Percentiles rank a stretch among this genome's conserved stretches.
Conservation (phyloP, 2,329 filamentous ascomycete species). For the Ophiostoma angusticollis region DNA sequence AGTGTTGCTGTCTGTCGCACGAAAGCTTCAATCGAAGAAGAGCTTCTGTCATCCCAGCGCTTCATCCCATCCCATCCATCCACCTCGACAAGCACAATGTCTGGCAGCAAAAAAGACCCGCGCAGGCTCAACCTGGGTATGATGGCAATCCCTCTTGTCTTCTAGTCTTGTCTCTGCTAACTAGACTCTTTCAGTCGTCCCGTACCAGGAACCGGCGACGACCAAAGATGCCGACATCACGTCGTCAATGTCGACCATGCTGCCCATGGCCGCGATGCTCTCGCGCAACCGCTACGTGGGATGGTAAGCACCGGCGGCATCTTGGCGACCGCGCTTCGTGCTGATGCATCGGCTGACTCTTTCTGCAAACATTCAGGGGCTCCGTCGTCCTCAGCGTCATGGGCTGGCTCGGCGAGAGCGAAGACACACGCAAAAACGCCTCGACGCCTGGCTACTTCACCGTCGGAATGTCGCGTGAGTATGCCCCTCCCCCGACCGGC, state of each 20-base stretch:
- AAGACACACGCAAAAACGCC: conserved; percentile 49
- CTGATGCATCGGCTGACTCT: background rate
- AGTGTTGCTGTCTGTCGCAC: no score
- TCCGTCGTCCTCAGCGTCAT: conserved; percentile 63
- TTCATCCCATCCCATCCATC: background rate
- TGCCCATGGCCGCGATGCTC: conserved; percentile 95
- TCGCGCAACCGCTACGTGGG: conserved; percentile 73
- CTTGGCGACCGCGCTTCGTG: conserved; percentile 1
- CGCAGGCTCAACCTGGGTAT: conserved; percentile 14
- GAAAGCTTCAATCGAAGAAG: no score
- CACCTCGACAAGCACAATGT: conserved; percentile 6
- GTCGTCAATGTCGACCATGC: conserved; percentile 58
- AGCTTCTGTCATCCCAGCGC: no score
- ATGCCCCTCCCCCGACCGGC: background rate
- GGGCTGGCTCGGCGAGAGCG: conserved; percentile 65
- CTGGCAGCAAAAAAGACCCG: conserved; percentile 12
- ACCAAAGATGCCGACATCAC: conserved; percentile 58
- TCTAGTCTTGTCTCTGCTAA: background rate
- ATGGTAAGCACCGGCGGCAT: no score
- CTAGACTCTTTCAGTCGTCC: conserved; percentile 52
- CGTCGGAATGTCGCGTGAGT: conserved; percentile 25
- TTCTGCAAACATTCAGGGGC: conserved; percentile 35
- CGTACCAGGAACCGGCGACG: conserved; percentile 64
- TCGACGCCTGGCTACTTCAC: conserved; percentile 45
- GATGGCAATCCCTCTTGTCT: background rate